Evolutionary conservation across 2,329 filamentous ascomycete genomes (phyloP).

Genomic region (Ceratocystis papillata): DNA sequence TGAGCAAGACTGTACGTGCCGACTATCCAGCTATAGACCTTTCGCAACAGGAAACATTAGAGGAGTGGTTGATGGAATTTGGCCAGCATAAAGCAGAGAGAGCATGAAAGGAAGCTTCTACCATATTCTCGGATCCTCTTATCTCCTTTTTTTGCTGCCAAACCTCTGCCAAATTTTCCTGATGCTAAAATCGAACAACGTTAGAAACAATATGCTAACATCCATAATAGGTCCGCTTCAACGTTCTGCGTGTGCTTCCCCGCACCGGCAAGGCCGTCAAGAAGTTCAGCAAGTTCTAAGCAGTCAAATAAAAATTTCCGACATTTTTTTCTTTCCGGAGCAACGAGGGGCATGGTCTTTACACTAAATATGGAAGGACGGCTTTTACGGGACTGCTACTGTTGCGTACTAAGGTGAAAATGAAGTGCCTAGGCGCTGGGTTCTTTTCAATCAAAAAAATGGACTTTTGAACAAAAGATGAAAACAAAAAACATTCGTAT

Average conservation of each 20-base stretch:
- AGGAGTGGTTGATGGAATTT: background rate
- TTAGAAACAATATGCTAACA: conserved; percentile 4
- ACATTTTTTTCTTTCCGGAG: conserved; percentile 40
- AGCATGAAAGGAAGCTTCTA: background rate
- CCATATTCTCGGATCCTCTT: background rate
- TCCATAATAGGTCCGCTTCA: conserved; percentile 76
- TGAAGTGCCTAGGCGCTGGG: conserved; percentile 23
- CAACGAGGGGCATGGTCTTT: conserved; percentile 35
- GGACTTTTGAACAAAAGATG: conserved; percentile 24
- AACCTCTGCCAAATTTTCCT: background rate
- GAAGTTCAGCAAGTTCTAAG: conserved; percentile 98
- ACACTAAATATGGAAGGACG: conserved; percentile 27
- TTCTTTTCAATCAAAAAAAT: conserved; percentile 25
- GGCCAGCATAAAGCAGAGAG: background rate
- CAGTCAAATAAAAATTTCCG: conserved; percentile 32
- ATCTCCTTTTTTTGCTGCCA: background rate
- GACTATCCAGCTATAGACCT: conserved; percentile 7
- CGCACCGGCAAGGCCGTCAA: conserved; percentile 96
- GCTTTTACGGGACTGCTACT: conserved; percentile 25
- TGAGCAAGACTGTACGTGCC: conserved; percentile 93
- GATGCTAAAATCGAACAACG: background rate
- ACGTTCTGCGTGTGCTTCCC: conserved; percentile 96
- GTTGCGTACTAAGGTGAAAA: conserved; percentile 24
- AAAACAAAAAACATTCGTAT: conserved; percentile 21
- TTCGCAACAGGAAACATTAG: background rate